A percentile compares a stretch with the other conserved stretches of the same genome.
Evolutionary conservation across 2,329 filamentous ascomycete genomes (phyloP).

Genomic region (Ophiostoma himal-ulmi): DNA sequence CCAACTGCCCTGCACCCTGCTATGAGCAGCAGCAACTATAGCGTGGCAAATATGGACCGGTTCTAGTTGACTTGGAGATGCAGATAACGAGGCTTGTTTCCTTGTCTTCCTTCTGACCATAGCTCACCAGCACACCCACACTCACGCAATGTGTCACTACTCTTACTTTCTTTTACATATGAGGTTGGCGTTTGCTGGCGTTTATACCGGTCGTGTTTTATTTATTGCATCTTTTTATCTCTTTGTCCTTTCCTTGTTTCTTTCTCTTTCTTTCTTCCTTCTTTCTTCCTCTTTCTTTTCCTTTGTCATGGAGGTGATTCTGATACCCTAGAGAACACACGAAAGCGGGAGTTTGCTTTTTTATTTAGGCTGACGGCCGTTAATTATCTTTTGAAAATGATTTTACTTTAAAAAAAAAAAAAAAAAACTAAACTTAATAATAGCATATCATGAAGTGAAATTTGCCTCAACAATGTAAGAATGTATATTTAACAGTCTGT

Average conservation of each 20-base stretch:
- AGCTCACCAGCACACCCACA: neutral
- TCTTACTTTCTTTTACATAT: neutral
- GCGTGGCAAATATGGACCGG: conserved; percentile 25
- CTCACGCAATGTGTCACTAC: neutral
- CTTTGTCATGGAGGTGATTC: conserved; percentile 17
- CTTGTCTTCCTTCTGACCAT: neutral
- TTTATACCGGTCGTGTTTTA: neutral
- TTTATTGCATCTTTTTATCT: neutral
- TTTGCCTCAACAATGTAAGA: neutral
- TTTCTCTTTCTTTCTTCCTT: neutral
- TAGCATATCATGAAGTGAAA: neutral
- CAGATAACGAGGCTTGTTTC: conserved; percentile 30
- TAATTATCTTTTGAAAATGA: neutral
- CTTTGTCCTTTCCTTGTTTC: neutral
- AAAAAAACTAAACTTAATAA: neutral
- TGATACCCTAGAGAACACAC: conserved; percentile 16
- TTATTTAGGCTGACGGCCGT: neutral
- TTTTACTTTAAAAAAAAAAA: no score
- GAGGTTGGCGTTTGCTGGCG: neutral
- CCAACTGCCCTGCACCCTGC: conserved; percentile 54
- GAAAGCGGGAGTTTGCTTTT: neutral
- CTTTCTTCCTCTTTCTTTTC: conserved; percentile 6
- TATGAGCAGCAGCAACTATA: conserved; percentile 35
- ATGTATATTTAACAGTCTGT: neutral
- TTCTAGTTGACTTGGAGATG: neutral